Percentiles rank a stretch among this genome's conserved stretches.
Evolutionary conservation across 257 asterid species (phyloP).

Genomic region (Primulina eburnea): DNA sequence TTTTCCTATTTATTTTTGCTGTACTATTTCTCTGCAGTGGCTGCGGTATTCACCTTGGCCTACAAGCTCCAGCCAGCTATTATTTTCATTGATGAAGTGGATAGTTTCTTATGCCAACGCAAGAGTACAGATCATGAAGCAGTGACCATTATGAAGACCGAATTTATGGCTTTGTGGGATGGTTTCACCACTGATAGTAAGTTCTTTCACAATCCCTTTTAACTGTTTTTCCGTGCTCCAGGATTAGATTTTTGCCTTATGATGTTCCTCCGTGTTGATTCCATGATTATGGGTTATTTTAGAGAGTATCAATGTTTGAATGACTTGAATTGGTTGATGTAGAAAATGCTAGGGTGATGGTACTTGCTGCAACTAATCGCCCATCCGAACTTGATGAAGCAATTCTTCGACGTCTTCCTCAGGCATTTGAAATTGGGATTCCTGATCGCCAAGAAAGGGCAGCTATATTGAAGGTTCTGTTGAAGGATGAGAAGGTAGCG

Average conservation of each 20-base stretch:
- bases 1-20: constrained; percentile 8
- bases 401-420: constrained; percentile 93
- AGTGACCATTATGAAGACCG: constrained; percentile 85
- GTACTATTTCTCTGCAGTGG: constrained; percentile 42
- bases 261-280: not conserved
- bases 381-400: constrained; percentile 99
- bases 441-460: constrained; percentile 69
- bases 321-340: constrained; percentile 19
- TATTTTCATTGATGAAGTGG: constrained; percentile 94
- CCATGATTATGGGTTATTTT: constrained; percentile 7
- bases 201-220: constrained; percentile 24
- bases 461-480: constrained; percentile 72
- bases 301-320: constrained; percentile 17
- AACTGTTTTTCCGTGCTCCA: not conserved
- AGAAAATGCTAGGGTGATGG: constrained; percentile 93
- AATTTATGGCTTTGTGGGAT: constrained; percentile 99
- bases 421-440: constrained; percentile 85
- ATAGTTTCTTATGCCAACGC: constrained; percentile 94
- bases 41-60: constrained; percentile 95
- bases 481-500: constrained; percentile 75
- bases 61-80: constrained; percentile 97
- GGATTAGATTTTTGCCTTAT: constrained; percentile 16
- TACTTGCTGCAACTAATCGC: constrained; percentile 95
- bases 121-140: constrained; percentile 85
- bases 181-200: constrained; percentile 94